Evolutionary conservation across 1,139 yeast species (phyloP).

Genomic region (Hansenula lynferdii): DNA sequence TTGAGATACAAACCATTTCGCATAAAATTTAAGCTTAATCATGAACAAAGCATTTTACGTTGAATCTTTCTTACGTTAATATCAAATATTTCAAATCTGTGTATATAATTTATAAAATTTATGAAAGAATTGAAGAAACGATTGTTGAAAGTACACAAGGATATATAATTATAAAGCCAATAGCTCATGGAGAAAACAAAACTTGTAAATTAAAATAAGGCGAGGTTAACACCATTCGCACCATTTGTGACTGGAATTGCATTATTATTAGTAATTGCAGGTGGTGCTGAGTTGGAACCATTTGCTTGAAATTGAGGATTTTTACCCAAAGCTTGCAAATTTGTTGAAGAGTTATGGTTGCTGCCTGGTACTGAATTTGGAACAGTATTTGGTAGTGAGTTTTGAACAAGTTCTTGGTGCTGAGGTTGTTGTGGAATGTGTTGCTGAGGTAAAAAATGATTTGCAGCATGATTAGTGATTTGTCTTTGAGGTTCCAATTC

Average conservation of each 20-base stretch:
- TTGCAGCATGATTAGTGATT: too few species aligned
- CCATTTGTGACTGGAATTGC: not conserved
- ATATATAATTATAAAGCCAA: too few species aligned
- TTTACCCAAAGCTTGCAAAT: not conserved
- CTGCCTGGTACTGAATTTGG: not conserved
- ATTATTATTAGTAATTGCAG: not conserved
- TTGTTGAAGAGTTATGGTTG: not conserved
- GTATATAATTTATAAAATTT: too few species aligned
- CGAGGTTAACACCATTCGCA: not conserved
- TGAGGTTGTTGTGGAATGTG: slow-evolving; percentile 2
- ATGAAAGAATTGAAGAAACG: too few species aligned
- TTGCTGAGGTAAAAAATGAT: too few species aligned
- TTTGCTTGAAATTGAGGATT: not conserved
- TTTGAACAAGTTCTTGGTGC: not conserved
- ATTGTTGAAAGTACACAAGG: too few species aligned
- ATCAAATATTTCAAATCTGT: too few species aligned
- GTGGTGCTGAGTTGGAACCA: slow-evolving; percentile 1
- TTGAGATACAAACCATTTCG: too few species aligned
- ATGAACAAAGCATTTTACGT: too few species aligned
- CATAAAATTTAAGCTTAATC: too few species aligned
- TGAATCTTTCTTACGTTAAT: too few species aligned
- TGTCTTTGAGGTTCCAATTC: slow-evolving; percentile 11
- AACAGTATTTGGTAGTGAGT: slow-evolving; percentile 1
- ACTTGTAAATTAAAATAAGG: not conserved
- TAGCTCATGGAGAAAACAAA: not conserved